Evolutionary conservation across 331 rosid genomes (phyloP).

Genomic region (Cydonia oblonga): DNA sequence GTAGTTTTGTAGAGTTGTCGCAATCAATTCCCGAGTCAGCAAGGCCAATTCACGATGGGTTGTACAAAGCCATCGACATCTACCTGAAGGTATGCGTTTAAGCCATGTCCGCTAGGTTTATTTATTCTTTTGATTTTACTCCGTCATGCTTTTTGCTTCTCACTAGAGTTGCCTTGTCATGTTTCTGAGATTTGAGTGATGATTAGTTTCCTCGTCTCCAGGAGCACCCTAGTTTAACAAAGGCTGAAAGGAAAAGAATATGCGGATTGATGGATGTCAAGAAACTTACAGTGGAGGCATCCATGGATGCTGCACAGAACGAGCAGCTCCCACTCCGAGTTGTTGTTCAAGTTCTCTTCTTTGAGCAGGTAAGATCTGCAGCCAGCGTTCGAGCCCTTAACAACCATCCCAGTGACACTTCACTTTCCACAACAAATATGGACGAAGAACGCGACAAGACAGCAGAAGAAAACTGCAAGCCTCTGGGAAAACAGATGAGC

Average conservation of each 20-base stretch:
- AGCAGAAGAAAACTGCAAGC: constrained; percentile 32
- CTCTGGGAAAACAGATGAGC: constrained; percentile 37
- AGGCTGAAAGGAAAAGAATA: constrained; percentile 61
- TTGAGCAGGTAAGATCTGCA: constrained; percentile 75
- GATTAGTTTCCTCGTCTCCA: constrained; percentile 16
- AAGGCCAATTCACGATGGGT: constrained; percentile 72
- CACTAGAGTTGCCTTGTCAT: not conserved
- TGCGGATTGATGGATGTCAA: constrained; percentile 68
- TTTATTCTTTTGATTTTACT: not conserved
- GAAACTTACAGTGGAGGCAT: constrained; percentile 62
- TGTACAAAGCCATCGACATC: constrained; percentile 62
- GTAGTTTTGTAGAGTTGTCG: constrained; percentile 28
- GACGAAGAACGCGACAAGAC: constrained; percentile 35
- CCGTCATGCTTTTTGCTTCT: not conserved
- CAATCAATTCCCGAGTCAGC: constrained; percentile 55
- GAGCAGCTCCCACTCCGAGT: constrained; percentile 89
- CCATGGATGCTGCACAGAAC: constrained; percentile 82
- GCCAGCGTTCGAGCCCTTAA: constrained; percentile 14
- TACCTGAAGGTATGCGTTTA: constrained; percentile 55
- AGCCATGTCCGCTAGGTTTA: not conserved
- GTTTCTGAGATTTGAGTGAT: not conserved
- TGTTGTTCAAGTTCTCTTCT: constrained; percentile 80
- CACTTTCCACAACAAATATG: constrained; percentile 16
- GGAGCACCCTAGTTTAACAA: constrained; percentile 59
- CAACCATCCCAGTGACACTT: constrained; percentile 11